Percentiles rank a stretch among this genome's conserved stretches.
These are phyloP conservation scores for Prunus mira DNA, from an alignment of 306 rosid genomes.

Conservation along the genomic window DNA sequence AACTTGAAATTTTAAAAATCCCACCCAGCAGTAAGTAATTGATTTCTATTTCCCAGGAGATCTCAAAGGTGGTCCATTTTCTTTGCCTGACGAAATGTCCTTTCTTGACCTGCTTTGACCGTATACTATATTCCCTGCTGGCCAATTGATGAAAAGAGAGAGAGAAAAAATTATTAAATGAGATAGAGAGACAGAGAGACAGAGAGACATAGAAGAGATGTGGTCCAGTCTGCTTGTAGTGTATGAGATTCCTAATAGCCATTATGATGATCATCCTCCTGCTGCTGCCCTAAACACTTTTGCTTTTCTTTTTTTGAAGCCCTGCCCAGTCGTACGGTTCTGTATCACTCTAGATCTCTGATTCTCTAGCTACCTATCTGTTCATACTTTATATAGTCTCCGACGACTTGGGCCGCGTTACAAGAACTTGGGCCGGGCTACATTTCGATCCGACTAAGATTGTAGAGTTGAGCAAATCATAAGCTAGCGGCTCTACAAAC, in stretches of 20 bases:
- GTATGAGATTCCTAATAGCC: conserved; percentile 49
- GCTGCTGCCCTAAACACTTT: conserved; percentile 35
- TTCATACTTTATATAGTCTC: neutral
- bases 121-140: conserved; percentile 54
- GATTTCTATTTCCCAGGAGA: conserved; percentile 25
- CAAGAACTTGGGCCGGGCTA: too few relatives aligned
- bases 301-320: conserved; percentile 46
- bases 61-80: conserved; percentile 45
- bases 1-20: neutral
- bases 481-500: too few relatives aligned
- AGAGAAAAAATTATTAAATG: neutral
- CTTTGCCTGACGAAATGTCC: conserved; percentile 40
- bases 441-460: too few relatives aligned
- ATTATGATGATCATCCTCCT: conserved; percentile 35
- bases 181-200: neutral
- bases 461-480: too few relatives aligned
- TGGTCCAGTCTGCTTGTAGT: conserved; percentile 46
- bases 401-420: too few relatives aligned
- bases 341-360: neutral
- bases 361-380: neutral
- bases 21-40: neutral
- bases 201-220: conserved; percentile 17
- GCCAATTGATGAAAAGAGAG: conserved; percentile 34
- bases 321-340: neutral
- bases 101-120: conserved; percentile 83